Evolutionary conservation across 345 rosid species (phyloP), one percentile per base, ranked within the genome.

Genomic region (Syzygium aqueum): DNA sequence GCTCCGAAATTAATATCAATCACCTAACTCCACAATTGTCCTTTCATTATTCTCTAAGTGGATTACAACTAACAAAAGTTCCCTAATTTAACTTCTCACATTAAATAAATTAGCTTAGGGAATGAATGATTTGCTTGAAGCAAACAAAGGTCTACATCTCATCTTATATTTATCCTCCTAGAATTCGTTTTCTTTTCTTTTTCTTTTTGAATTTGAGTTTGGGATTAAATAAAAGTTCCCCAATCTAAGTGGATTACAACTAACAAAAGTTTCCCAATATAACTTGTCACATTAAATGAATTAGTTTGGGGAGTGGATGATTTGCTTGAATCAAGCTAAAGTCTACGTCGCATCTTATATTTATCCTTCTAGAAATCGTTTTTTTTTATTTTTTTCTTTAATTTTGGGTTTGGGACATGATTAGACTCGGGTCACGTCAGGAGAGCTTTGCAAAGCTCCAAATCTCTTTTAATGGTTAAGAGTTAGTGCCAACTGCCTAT

Each of bases 1-100:
- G 2, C 14, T 37, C 82, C 49, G 49, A 33, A 73, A 73, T 33
- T 73, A 73, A 73, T 49, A 73, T 73, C 82, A 10, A 37, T 73
- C 82, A 37, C 82, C 82, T 73, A 84, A 73, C 85, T 84, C 85
- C 86, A 57, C 86, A 84, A 73, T 65, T 80, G 43, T 52, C 22
- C 65, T 59, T 6, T 56, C 51, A 19, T 73, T 73, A 73, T 37
- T 73, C 27, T 21, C 82, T 37, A 84, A 89, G 90, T 92, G 93
- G 90, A 86, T 90, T 90, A 88, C 92, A 92, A 88, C 92, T 85
- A 90, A 86, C 85, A 78, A 57, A 43, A 50, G 33, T 15, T 80
- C 52, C 59, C 9, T 50, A 51, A 51, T 11, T 51, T 11, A 43
- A 43, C 46, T 43, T 43, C 46, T 43, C 46, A 43, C 46, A 43